Evolutionary conservation across 371 early-diverging fungal genomes (phyloP), one percentile per base, ranked within the genome.

Genomic region (Syncephalastrum monosporum): DNA sequence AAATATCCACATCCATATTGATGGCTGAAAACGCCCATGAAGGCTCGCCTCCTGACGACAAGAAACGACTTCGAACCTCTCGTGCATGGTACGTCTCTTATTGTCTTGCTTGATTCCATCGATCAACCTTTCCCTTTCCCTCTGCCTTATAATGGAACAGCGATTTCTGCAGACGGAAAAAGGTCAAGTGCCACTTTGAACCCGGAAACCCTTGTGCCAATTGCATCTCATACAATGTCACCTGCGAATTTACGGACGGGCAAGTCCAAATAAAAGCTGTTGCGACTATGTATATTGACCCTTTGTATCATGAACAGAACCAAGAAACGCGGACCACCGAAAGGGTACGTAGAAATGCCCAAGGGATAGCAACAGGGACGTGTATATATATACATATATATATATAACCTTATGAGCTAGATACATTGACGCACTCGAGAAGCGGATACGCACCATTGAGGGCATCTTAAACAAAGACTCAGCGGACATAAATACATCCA

Each of bases 381-480:
- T n/a, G n/a, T n/a, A n/a, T n/a, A n/a, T n/a, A n/a, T n/a, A n/a
- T n/a, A n/a, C n/a, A n/a, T n/a, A n/a, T n/a, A n/a, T n/a, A n/a
- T n/a, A n/a, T n/a, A n/a, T 7, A 1, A 57, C 12, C 14, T 29
- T 21, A 25, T 3, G 15, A 38, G 25, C n/a, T 49, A 70, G 77
- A 10, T 75, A 74, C 46, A 71, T 78, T 21, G 79, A 75, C 47
- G 73, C 74, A 17, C 58, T 78, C 25, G 79, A 78, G 56, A 72
- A 73, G 42, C 65, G 79, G 41, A 72, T 78, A 23, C 56, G 66
- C 56, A 68, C 59, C 16, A 72, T 78, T 8, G 78, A 78, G 58
- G 38, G 24, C 5, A 42, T 50, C 4, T 42, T 60, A 23, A 43
- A 24, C 45, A 42, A 38, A 46, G 47, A 46, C 4, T 19, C 17